Percentiles rank a stretch among this genome's conserved stretches.
Evolutionary conservation across 2,329 filamentous ascomycete species (phyloP).

Genomic region (Clarireedia paspali): DNA sequence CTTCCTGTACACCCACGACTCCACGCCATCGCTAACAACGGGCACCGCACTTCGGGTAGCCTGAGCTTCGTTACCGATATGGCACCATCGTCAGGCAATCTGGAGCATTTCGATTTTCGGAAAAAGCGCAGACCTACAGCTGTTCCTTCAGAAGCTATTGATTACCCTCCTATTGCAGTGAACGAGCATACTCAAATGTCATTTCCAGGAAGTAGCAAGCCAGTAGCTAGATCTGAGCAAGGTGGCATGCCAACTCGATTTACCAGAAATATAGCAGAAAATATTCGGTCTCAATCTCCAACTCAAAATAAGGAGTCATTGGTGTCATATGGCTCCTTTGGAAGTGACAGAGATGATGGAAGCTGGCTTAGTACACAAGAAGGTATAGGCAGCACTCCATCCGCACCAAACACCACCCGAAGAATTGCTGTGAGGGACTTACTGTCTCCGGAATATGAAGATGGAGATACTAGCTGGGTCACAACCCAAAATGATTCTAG

Average conservation of each 20-base stretch:
- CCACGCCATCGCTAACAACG: background rate
- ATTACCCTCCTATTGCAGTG: background rate
- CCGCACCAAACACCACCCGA: background rate
- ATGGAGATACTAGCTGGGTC: conserved; percentile 5
- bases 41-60: conserved; percentile 7
- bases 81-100: conserved; percentile 24
- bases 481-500: conserved; percentile 2
- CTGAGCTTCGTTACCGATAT: conserved; percentile 25
- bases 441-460: background rate
- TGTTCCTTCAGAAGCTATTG: background rate
- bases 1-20: background rate
- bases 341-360: background rate
- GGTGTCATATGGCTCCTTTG: background rate
- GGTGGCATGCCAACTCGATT: background rate
- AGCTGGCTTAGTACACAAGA: conserved; percentile 9
- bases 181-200: background rate
- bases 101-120: conserved; percentile 25
- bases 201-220: background rate
- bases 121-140: conserved; percentile 15
- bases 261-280: background rate
- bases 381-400: background rate
- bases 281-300: background rate
- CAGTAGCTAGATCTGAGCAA: background rate
- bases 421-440: background rate
- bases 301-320: background rate